These are phyloP conservation scores for Diaporthe caulivora DNA, from an alignment of 2,329 filamentous ascomycete genomes.

Conservation along the genomic window DNA sequence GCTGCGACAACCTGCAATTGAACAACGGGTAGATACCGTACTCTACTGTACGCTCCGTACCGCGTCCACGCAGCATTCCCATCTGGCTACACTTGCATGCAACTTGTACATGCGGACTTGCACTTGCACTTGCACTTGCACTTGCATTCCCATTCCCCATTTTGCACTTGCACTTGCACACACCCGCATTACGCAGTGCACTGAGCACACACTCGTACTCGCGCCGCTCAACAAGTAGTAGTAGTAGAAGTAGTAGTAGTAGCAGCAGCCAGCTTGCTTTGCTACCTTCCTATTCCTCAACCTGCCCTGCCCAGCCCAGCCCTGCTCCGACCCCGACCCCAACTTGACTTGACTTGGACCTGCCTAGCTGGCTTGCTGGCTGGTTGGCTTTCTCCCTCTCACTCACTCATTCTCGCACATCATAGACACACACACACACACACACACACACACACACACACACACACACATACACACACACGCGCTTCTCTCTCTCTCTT, in stretches of 20 bases:
- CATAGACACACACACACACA: no score
- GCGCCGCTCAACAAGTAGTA: slow-evolving; percentile 11
- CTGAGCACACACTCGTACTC: slow-evolving; percentile 25
- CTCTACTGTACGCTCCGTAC: background rate
- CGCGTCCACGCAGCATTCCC: background rate
- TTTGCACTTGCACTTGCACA: slow-evolving; percentile 1
- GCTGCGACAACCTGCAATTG: background rate
- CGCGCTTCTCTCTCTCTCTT: no score
- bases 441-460: no score
- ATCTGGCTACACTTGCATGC: slow-evolving; percentile 4
- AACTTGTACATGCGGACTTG: background rate
- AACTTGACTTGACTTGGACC: slow-evolving; percentile 34
- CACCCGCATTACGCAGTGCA: no score
- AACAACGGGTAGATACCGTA: background rate
- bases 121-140: background rate
- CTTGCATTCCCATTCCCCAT: slow-evolving; percentile 11
- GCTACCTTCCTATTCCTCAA: slow-evolving; percentile 39
- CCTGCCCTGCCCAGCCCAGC: background rate
- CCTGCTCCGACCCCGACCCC: slow-evolving; percentile 30
- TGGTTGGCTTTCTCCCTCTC: no score
- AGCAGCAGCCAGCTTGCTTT: slow-evolving; percentile 24
- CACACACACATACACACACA: no score
- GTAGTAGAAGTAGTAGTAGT: no score
- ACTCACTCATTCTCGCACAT: no score
- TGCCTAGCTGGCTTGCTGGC: slow-evolving; percentile 29